Base-by-base conservation (phyloP, 306 rosid species). In the Casuarina cunninghamiana region DNA sequence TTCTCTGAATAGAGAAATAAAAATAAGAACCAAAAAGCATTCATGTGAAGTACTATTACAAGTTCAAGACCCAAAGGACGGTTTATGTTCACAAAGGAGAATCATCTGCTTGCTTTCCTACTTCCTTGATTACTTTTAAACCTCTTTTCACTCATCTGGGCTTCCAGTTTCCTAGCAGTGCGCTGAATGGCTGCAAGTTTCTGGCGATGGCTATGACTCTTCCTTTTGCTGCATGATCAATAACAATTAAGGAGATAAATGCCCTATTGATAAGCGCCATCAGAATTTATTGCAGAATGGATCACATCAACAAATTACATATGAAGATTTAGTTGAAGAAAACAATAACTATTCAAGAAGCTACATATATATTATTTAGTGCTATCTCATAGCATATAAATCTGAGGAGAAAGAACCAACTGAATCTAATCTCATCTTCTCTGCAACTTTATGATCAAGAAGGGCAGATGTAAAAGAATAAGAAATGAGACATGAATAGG, bases 111-210 rank as follows among this genome's bases (percentile, higher is more conserved):
- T 79, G 70, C 81, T 80, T 75, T 94, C 80, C 88, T 85, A 83
- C 7, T 77, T 82, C 80, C 89, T 68, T 75, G 88, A 73, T 75
- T 73, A 76, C 35, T 81, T 68, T 86, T 69, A 76, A 81, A 77
- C 54, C 76, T 78, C 73, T 76, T 87, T 58, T 55, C 87, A 74
- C 1, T 78, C 88, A 73, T 77, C 80, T 79, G 88, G 75, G 81
- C 79, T 83, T 84, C 98, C n/a, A 92, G 78, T 86, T 84, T 94
- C 88, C 82, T 88, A 46, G 92, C 82, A 51, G 93, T 68, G 44
- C 93, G 91, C 81, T 79, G 87, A 70, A 88, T 86, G 35, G 90
- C 97, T 0, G 92, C 93, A 49, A 87, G 88, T 81, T 87, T 94
- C 84, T 90, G 89, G 74, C 89, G 87, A 72, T 84, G 87, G 75